These are phyloP conservation scores for Cochlearia excelsa DNA, from an alignment of 345 rosid species.

Conservation along the genomic window DNA sequence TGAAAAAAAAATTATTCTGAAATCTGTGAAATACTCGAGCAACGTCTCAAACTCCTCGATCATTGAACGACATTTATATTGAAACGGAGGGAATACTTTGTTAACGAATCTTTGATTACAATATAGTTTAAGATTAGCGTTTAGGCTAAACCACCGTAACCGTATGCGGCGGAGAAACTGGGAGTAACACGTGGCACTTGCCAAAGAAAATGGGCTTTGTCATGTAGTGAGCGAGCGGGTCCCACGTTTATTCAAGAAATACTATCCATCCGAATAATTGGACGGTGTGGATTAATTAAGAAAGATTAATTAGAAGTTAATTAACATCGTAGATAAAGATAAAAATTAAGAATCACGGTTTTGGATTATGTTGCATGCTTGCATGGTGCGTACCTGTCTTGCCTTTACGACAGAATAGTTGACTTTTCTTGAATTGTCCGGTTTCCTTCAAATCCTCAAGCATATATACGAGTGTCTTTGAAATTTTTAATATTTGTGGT, in stretches of 20 bases:
- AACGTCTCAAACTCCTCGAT: too few relatives aligned
- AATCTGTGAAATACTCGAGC: too few relatives aligned
- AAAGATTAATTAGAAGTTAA: neutral
- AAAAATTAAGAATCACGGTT: neutral
- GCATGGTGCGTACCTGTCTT: constrained; percentile 17
- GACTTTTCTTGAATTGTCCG: constrained; percentile 25
- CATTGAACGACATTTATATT: too few relatives aligned
- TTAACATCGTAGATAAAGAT: constrained; percentile 3
- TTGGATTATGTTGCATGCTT: constrained; percentile 31
- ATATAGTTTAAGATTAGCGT: too few relatives aligned
- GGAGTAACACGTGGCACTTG: constrained; percentile 2
- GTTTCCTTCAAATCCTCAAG: constrained; percentile 21
- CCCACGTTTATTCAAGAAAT: neutral
- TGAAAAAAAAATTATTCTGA: too few relatives aligned
- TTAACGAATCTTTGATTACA: too few relatives aligned
- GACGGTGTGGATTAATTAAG: constrained; percentile 8
- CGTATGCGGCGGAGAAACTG: constrained; percentile 13
- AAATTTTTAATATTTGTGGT: neutral
- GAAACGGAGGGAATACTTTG: too few relatives aligned
- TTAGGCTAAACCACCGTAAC: too few relatives aligned
- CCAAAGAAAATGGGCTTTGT: constrained; percentile 1
- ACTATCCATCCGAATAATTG: neutral
- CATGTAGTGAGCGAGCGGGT: constrained; percentile 1
- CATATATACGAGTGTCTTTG: neutral
- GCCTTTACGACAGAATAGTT: constrained; percentile 24